Conservation (phyloP, 1,139 yeast genomes). For the Zygosaccharomyces pseudobailii region DNA sequence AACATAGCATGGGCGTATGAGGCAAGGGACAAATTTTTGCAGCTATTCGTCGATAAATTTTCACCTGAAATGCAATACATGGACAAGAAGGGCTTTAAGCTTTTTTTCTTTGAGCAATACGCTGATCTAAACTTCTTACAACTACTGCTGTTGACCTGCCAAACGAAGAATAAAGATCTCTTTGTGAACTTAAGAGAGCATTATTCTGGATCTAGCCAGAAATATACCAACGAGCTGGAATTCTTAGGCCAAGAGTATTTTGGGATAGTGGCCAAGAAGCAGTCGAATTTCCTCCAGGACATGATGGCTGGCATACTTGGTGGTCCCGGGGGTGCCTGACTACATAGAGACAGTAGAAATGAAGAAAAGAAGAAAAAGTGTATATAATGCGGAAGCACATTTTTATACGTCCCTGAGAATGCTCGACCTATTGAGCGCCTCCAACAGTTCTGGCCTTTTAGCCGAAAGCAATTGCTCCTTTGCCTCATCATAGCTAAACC, state of each 20-base stretch:
- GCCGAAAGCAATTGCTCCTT: slow-evolving; percentile 54
- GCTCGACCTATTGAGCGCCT: slow-evolving; percentile 49
- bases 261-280: slow-evolving; percentile 54
- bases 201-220: slow-evolving; percentile 40
- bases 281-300: slow-evolving; percentile 69
- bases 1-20: slow-evolving; percentile 57
- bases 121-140: slow-evolving; percentile 64
- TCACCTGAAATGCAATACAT: slow-evolving; percentile 15
- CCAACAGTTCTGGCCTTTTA: slow-evolving; percentile 63
- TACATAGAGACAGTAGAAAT: background rate
- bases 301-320: slow-evolving; percentile 78
- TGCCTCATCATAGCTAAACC: slow-evolving; percentile 78
- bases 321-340: slow-evolving; percentile 24
- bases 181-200: slow-evolving; percentile 51
- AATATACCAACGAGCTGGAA: slow-evolving; percentile 43
- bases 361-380: background rate
- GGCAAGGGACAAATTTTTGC: slow-evolving; percentile 33
- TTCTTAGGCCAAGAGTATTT: slow-evolving; percentile 53
- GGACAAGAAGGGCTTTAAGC: slow-evolving; percentile 26
- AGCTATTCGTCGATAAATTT: slow-evolving; percentile 37
- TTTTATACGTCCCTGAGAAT: slow-evolving; percentile 17
- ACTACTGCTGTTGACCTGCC: slow-evolving; percentile 58
- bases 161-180: slow-evolving; percentile 47
- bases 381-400: slow-evolving; percentile 1
- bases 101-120: slow-evolving; percentile 31